phyloP scores from a whole-genome alignment of 345 rosid species.

The Pseudoturritis turrita region DNA sequence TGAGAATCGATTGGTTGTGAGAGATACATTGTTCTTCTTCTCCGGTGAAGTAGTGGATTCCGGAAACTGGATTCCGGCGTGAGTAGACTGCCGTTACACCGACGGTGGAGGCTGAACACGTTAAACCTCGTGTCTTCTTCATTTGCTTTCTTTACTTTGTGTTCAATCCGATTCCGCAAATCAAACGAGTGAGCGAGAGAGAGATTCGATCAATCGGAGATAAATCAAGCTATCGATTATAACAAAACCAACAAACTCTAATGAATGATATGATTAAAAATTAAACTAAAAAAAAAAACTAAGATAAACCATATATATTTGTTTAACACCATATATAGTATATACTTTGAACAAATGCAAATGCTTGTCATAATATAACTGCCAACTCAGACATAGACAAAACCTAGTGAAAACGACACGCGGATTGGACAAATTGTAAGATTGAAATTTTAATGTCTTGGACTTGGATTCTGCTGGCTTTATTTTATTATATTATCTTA shows the following conservation, averaged over 20 bases:
- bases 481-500: not conserved
- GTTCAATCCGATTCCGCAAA: no score
- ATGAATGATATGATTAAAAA: not conserved
- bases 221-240: no score
- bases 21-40: no score
- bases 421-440: constrained; percentile 13
- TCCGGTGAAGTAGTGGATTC: no score
- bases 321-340: not conserved
- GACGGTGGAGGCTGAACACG: no score
- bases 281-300: not conserved
- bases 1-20: no score
- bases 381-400: constrained; percentile 21
- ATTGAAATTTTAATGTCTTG: not conserved
- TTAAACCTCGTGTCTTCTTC: no score
- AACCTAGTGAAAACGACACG: constrained; percentile 12
- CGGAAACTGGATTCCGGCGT: no score
- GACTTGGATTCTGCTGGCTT: constrained; percentile 9
- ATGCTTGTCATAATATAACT: constrained; percentile 5
- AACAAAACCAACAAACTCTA: not conserved
- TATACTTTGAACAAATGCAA: constrained; percentile 12
- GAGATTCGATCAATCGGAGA: no score
- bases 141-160: no score
- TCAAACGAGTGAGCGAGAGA: no score
- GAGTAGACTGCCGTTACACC: no score
- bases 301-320: not conserved